phyloP scores from a whole-genome alignment of 2,329 filamentous ascomycete species.

The Aspergillus proliferans region DNA sequence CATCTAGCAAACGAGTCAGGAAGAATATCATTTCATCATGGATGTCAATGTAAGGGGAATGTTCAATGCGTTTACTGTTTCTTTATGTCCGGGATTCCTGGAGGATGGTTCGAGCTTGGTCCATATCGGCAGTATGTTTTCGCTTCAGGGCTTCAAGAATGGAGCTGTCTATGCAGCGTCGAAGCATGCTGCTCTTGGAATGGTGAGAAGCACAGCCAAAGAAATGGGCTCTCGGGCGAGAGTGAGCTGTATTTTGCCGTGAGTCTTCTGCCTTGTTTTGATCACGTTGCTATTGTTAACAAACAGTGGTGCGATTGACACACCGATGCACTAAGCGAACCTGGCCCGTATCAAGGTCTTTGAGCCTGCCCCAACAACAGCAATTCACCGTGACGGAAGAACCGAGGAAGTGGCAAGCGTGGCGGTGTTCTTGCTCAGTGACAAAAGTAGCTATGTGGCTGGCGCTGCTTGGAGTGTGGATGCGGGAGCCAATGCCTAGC shows the following conservation, averaged over 20 bases:
- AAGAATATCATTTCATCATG: conserved; percentile 3
- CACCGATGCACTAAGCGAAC: neutral
- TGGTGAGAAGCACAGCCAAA: conserved; percentile 2
- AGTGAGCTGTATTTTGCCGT: neutral
- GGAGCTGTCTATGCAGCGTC: conserved; percentile 1
- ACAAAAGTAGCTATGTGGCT: conserved; percentile 15
- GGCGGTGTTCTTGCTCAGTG: conserved; percentile 12
- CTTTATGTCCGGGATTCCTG: conserved; percentile 1
- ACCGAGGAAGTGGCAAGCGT: conserved; percentile 4
- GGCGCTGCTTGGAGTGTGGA: conserved; percentile 1
- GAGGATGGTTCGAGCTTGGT: conserved; percentile 4
- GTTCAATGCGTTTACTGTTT: conserved; percentile 1
- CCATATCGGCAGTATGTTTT: conserved; percentile 2
- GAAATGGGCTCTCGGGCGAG: neutral
- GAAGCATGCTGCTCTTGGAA: conserved; percentile 3
- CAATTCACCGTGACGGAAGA: neutral
- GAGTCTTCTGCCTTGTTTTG: neutral
- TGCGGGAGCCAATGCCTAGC: neutral
- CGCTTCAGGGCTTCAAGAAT: conserved; percentile 1
- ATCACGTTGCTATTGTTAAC: neutral
- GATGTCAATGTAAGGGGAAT: conserved; percentile 2
- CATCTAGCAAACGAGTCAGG: conserved; percentile 1
- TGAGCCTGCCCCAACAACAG: neutral
- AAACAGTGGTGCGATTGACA: neutral
- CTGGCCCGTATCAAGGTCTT: neutral